Base-by-base conservation (phyloP, 305 asterid genomes). In the Plantago coronopus region DNA sequence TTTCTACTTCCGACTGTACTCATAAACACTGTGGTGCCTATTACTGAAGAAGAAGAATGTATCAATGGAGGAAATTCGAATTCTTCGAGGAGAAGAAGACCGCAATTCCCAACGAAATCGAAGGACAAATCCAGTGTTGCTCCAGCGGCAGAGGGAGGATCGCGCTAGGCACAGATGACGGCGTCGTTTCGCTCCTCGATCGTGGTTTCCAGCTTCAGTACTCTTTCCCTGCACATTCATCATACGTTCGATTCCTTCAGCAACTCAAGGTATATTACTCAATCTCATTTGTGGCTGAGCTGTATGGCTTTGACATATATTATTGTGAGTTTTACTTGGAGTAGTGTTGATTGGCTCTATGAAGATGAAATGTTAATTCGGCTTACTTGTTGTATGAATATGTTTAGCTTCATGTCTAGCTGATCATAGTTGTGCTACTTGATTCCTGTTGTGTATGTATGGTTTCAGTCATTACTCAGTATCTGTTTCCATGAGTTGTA, bases 1-100 rank as follows among this genome's bases (percentile, higher is more conserved):
- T 27, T 3, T 25, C 2, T 8, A 27, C 34, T 2, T 27, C 4
- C 4, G 0, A 5, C 7, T 27, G 4, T 27, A 27, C 7, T 27
- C 34, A 1, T 27, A 0, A 27, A 2, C 12, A 34, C 8, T 34
- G 10, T 7, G 8, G 40, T 34, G 38, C 9, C 38, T 31, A 31
- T 6, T 31, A 7, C 7, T 2, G 40, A 34, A 34, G 7, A 31
- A 31, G 4, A 34, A 67, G 29, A 54, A 89, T 93, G 99, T 93
- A 89, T 74, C 99, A 89, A 53, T 89, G 96, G 99, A 81, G 96
- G 66, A 93, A 89, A 82, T 93, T 93, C 76, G 96, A 89, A 11
- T 89, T 93, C 72, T 93, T 93, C 69, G 97, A 93, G 75, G 95
- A 88, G 79, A 93, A 89, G 78, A 85, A 79, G 62, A 58, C 76